Conservation (phyloP, 2,329 filamentous ascomycete genomes). For the Balansia obtecta region DNA sequence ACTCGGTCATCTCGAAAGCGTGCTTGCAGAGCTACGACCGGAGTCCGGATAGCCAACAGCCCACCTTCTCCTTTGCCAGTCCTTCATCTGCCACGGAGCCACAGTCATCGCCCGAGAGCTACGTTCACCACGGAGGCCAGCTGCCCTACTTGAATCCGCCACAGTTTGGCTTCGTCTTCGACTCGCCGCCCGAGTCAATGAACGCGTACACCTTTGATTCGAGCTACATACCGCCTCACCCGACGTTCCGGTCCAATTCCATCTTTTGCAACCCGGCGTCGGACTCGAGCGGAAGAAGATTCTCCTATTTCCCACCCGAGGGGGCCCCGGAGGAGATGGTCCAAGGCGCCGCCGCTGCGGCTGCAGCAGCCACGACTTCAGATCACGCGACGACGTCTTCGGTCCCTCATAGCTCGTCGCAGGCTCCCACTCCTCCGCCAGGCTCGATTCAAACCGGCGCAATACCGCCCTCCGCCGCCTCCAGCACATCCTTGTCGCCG, state of each 20-base stretch:
- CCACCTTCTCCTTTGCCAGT: constrained; percentile 21
- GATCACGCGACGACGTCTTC: constrained; percentile 17
- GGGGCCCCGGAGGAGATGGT: constrained; percentile 21
- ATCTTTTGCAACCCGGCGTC: constrained; percentile 50
- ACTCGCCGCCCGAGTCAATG: constrained; percentile 42
- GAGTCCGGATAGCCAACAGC: constrained; percentile 12
- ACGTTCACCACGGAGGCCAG: constrained; percentile 17
- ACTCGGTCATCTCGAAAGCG: constrained; percentile 71
- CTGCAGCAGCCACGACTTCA: constrained; percentile 18
- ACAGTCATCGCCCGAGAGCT: constrained; percentile 20
- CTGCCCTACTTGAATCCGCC: constrained; percentile 33
- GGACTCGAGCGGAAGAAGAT: constrained; percentile 42
- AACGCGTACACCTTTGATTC: constrained; percentile 31
- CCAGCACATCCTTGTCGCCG: constrained; percentile 25
- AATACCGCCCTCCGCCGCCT: constrained; percentile 17
- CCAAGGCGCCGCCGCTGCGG: constrained; percentile 10
- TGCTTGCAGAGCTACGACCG: constrained; percentile 79
- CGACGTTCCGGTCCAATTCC: constrained; percentile 51
- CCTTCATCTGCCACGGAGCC: constrained; percentile 20
- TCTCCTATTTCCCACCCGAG: constrained; percentile 54
- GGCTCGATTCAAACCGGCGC: constrained; percentile 25
- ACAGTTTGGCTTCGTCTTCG: constrained; percentile 47
- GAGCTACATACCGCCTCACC: constrained; percentile 32
- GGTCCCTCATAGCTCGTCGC: constrained; percentile 19
- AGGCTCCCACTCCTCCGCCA: constrained; percentile 31